Conservation (phyloP, 768 basidiomycete species). For the Tephrocybe sp. region DNA sequence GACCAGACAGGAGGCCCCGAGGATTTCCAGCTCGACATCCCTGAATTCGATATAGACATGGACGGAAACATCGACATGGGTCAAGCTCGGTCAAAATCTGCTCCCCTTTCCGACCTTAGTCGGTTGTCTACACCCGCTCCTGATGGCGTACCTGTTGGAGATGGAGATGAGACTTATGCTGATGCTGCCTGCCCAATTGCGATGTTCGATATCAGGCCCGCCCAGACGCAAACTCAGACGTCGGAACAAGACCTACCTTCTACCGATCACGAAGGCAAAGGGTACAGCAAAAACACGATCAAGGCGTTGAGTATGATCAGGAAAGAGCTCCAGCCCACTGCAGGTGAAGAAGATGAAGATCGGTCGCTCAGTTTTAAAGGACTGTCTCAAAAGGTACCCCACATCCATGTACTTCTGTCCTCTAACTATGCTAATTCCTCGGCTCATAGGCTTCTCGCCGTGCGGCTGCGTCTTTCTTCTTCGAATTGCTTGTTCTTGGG, state of each 20-base stretch:
- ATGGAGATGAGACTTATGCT: conserved; percentile 64
- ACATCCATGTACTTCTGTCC: background rate
- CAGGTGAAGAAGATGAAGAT: conserved; percentile 44
- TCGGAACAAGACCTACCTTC: conserved; percentile 38
- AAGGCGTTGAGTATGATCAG: conserved; percentile 79
- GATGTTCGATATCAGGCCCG: conserved; percentile 67
- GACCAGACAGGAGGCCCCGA: conserved; percentile 55
- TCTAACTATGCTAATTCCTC: conserved; percentile 5
- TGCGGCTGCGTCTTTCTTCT: conserved; percentile 96
- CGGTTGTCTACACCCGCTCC: conserved; percentile 66
- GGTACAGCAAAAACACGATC: conserved; percentile 87
- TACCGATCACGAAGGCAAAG: conserved; percentile 55
- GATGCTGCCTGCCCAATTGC: conserved; percentile 76
- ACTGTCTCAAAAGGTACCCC: conserved; percentile 69
- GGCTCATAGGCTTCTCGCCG: conserved; percentile 73
- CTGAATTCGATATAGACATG: conserved; percentile 40
- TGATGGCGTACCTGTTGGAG: conserved; percentile 47
- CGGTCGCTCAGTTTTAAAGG: conserved; percentile 75
- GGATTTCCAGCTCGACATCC: conserved; percentile 72
- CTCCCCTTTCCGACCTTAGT: conserved; percentile 53
- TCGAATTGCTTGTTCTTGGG: conserved; percentile 91
- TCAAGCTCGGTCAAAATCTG: conserved; percentile 41
- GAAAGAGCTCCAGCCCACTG: conserved; percentile 59
- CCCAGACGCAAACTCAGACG: conserved; percentile 45
- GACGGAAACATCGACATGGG: conserved; percentile 34